Evolutionary conservation across 2,329 filamentous ascomycete species (phyloP).

Genomic region (Zymoseptoria brevis): DNA sequence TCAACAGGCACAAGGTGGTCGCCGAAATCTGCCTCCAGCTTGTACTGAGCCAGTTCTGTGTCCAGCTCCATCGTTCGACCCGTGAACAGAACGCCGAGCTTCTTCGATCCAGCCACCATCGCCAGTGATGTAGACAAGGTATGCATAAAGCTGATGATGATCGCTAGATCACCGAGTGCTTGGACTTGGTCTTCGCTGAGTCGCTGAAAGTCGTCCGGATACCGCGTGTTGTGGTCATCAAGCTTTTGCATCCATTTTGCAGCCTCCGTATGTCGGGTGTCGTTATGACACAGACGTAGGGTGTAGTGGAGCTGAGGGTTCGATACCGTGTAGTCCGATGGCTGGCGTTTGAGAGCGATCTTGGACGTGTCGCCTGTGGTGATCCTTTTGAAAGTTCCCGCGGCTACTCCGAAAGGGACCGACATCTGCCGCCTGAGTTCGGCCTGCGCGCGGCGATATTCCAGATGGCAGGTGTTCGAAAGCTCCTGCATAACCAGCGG

Average conservation of each 20-base stretch:
- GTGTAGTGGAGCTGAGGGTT: slow-evolving; percentile 14
- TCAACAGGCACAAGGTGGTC: slow-evolving; percentile 5
- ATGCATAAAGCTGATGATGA: slow-evolving; percentile 12
- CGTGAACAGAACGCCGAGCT: slow-evolving; percentile 7
- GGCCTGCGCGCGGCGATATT: slow-evolving; percentile 10
- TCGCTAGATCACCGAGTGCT: slow-evolving; percentile 7
- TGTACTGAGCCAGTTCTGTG: slow-evolving; percentile 1
- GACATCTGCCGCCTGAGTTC: slow-evolving; percentile 9
- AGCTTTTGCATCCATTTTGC: slow-evolving; percentile 13
- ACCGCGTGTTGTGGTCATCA: slow-evolving; percentile 10
- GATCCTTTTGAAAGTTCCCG: too few species aligned
- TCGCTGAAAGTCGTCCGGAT: slow-evolving; percentile 7
- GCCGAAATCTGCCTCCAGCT: slow-evolving; percentile 10
- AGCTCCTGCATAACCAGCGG: slow-evolving; percentile 8
- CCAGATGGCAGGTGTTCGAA: slow-evolving; percentile 10
- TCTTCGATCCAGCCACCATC: slow-evolving; percentile 5
- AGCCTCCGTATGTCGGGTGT: slow-evolving; percentile 5
- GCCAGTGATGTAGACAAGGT: slow-evolving; percentile 6
- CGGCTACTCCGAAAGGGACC: background rate
- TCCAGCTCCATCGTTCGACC: slow-evolving; percentile 2
- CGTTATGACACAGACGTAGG: slow-evolving; percentile 9
- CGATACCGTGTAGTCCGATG: slow-evolving; percentile 7
- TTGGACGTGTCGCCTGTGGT: slow-evolving; percentile 1
- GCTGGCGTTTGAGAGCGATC: slow-evolving; percentile 9
- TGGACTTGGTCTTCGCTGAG: slow-evolving; percentile 3